phyloP scores from a whole-genome alignment of 805 yeast genomes.

The Kuraishia capsulata region DNA sequence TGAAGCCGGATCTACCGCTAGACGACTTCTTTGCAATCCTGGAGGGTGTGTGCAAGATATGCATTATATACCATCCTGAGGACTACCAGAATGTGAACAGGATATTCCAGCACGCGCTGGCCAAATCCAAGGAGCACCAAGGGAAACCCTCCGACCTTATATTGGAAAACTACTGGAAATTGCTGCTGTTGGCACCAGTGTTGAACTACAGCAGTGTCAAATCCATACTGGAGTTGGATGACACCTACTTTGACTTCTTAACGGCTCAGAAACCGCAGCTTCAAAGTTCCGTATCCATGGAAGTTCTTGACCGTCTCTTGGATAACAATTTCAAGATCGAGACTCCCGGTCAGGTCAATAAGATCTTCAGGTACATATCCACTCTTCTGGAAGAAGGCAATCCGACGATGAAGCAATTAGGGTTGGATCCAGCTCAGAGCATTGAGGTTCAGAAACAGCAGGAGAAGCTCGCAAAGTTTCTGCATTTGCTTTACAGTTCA shows the following conservation, averaged over 20 bases:
- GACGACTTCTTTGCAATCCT: constrained; percentile 57
- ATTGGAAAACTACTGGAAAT: constrained; percentile 31
- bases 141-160: constrained; percentile 13
- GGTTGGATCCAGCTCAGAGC: constrained; percentile 22
- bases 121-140: constrained; percentile 22
- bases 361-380: constrained; percentile 32
- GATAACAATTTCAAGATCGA: constrained; percentile 25
- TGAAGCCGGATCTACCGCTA: constrained; percentile 57
- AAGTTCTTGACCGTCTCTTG: constrained; percentile 52
- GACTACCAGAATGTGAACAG: constrained; percentile 51
- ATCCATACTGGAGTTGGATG: constrained; percentile 27
- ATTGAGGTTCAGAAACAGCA: constrained; percentile 34
- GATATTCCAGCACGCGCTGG: constrained; percentile 47
- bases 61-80: constrained; percentile 58
- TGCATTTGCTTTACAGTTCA: constrained; percentile 50
- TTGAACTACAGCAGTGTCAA: constrained; percentile 27
- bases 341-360: constrained; percentile 42
- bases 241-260: constrained; percentile 45
- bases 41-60: constrained; percentile 55
- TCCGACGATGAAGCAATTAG: constrained; percentile 28
- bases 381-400: constrained; percentile 11
- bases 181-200: constrained; percentile 41
- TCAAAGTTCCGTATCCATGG: constrained; percentile 50
- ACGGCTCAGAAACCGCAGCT: constrained; percentile 39
- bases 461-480: constrained; percentile 58